Evolutionary conservation across 148 eudicot genomes (phyloP).

Genomic region (Silene conica): DNA sequence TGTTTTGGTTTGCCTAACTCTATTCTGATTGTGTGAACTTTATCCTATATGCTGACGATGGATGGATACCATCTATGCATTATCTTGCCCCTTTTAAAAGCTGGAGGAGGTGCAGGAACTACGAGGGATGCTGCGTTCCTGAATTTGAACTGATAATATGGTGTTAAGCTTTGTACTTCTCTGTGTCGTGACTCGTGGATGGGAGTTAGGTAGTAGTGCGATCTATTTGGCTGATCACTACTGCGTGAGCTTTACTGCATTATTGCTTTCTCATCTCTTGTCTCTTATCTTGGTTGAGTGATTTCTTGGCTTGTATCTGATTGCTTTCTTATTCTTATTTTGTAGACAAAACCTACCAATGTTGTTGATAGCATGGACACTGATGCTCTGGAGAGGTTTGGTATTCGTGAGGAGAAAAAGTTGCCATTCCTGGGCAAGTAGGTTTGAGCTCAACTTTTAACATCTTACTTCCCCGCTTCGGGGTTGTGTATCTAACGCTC

Average conservation of each 20-base stretch:
- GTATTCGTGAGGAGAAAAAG: conserved; percentile 66
- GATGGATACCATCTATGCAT: no score
- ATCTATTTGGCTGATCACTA: no score
- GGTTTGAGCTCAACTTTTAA: conserved; percentile 23
- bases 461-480: background rate
- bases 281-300: background rate
- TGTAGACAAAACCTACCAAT: conserved; percentile 42
- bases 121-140: no score
- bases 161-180: background rate
- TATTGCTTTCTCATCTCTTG: background rate
- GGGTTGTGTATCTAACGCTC: background rate
- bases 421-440: conserved; percentile 74
- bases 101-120: no score
- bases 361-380: conserved; percentile 27
- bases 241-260: no score
- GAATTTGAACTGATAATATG: background rate
- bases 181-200: background rate
- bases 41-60: no score
- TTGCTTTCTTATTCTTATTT: background rate
- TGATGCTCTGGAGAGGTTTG: conserved; percentile 70
- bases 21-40: no score
- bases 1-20: no score
- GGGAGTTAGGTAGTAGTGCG: background rate
- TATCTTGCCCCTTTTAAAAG: conserved; percentile 30
- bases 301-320: background rate